Evolutionary conservation across 2,329 filamentous ascomycete species (phyloP).

Genomic region (Chaetomium olivaceum): DNA sequence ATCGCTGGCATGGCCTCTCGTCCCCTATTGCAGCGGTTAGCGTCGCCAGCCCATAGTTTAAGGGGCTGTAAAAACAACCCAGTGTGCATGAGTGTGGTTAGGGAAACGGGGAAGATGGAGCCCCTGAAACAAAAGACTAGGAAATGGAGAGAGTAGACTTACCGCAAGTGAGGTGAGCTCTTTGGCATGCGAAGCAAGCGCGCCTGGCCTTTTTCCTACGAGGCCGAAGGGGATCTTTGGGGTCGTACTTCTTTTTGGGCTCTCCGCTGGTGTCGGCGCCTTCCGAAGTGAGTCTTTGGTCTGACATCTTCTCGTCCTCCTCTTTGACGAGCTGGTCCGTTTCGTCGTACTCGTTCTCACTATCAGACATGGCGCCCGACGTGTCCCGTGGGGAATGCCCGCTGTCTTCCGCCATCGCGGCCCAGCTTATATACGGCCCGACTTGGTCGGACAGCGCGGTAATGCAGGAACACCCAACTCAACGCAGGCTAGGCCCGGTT

Average conservation of each 20-base stretch:
- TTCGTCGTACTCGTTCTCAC: conserved; percentile 58
- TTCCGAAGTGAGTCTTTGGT: conserved; percentile 47
- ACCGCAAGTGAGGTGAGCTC: conserved; percentile 98
- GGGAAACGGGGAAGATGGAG: background rate
- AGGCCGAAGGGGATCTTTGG: conserved; percentile 88
- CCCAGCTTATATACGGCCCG: conserved; percentile 47
- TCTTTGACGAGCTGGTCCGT: conserved; percentile 48
- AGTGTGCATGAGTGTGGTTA: background rate
- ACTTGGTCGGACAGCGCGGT: conserved; percentile 25
- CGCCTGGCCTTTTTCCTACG: conserved; percentile 93
- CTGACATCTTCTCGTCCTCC: conserved; percentile 56
- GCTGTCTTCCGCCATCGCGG: conserved; percentile 58
- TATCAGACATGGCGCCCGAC: conserved; percentile 61
- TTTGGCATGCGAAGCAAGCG: conserved; percentile 94
- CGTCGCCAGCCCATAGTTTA: background rate
- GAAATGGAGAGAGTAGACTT: conserved; percentile 50
- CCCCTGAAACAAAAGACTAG: background rate
- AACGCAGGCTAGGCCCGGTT: conserved; percentile 21
- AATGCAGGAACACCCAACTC: conserved; percentile 28
- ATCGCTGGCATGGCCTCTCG: conserved; percentile 89
- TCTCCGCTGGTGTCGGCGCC: conserved; percentile 50
- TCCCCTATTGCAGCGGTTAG: conserved; percentile 64
- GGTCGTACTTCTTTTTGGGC: conserved; percentile 69
- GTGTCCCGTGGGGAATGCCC: conserved; percentile 56
- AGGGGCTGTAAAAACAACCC: background rate